Percentiles rank a stretch among this genome's conserved stretches.
Conservation (phyloP, 495 filamentous ascomycete species). For the Lentithecium fluviatile region DNA sequence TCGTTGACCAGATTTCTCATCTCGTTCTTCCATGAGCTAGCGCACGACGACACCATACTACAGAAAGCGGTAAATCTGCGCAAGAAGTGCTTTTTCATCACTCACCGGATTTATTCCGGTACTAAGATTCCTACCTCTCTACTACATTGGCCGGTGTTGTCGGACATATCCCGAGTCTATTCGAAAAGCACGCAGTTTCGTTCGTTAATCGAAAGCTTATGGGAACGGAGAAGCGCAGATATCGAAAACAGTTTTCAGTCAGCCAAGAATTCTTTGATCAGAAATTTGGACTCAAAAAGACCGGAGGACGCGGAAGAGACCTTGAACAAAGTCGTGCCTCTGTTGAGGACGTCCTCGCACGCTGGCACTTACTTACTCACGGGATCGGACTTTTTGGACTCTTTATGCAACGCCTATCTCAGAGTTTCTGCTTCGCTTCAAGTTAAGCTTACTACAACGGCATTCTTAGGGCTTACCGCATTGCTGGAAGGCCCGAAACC, state of each 20-base stretch:
- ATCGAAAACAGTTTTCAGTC: constrained; percentile 49
- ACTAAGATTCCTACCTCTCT: constrained; percentile 48
- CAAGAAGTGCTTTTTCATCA: constrained; percentile 61
- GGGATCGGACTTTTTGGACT: constrained; percentile 83
- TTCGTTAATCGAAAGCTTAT: constrained; percentile 47
- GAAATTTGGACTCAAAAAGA: constrained; percentile 51
- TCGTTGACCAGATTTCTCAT: constrained; percentile 59
- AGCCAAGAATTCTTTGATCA: constrained; percentile 50
- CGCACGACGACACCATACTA: constrained; percentile 42
- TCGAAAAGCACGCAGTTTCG: constrained; percentile 51
- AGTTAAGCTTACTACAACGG: constrained; percentile 62
- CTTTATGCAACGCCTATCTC: constrained; percentile 60
- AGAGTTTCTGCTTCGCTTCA: constrained; percentile 58
- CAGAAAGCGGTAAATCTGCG: constrained; percentile 56
- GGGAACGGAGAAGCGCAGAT: constrained; percentile 46
- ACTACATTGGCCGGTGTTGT: constrained; percentile 58
- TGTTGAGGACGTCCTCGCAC: constrained; percentile 55
- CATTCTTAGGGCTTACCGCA: constrained; percentile 69
- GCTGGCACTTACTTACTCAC: constrained; percentile 65
- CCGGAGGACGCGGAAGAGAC: constrained; percentile 44
- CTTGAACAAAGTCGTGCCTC: constrained; percentile 49
- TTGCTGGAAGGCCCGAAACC: constrained; percentile 63
- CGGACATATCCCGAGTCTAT: constrained; percentile 57
- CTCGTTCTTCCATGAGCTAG: constrained; percentile 58
- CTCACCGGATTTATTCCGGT: constrained; percentile 49